Conservation (phyloP, 495 filamentous ascomycete genomes). For the Neurospora sublineolata region DNA sequence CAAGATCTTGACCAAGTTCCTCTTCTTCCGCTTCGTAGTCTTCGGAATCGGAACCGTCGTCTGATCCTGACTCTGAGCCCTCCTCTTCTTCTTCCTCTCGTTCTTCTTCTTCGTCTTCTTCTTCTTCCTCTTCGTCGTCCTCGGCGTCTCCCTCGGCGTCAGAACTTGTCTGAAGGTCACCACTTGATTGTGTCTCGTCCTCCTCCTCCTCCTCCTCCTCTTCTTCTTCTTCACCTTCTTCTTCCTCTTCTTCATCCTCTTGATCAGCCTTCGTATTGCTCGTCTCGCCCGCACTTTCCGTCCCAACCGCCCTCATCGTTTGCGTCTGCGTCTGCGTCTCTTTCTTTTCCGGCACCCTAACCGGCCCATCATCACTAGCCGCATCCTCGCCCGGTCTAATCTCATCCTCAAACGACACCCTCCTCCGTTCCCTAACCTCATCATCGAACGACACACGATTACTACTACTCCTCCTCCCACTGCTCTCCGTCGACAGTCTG, state of each 20-base stretch:
- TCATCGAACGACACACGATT: not conserved
- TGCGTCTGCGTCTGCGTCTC: not conserved
- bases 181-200: not conserved
- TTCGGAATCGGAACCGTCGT: slow-evolving; percentile 27
- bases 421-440: not conserved
- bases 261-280: not conserved
- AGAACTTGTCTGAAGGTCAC: not conserved
- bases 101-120: slow-evolving; percentile 4
- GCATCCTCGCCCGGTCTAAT: not conserved
- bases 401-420: not conserved
- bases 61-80: slow-evolving; percentile 7
- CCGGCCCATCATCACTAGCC: not conserved
- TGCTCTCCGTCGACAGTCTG: not conserved
- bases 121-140: slow-evolving; percentile 5
- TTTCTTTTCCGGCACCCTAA: not conserved
- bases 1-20: slow-evolving; percentile 26
- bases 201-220: not conserved
- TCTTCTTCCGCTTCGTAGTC: slow-evolving; percentile 36
- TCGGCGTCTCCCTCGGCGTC: not conserved
- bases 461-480: slow-evolving; percentile 2
- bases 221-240: not conserved
- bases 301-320: not conserved
- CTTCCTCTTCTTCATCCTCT: not conserved
- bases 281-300: not conserved
- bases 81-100: not conserved